phyloP scores from a whole-genome alignment of 306 rosid species.

The Quercus ilex region DNA sequence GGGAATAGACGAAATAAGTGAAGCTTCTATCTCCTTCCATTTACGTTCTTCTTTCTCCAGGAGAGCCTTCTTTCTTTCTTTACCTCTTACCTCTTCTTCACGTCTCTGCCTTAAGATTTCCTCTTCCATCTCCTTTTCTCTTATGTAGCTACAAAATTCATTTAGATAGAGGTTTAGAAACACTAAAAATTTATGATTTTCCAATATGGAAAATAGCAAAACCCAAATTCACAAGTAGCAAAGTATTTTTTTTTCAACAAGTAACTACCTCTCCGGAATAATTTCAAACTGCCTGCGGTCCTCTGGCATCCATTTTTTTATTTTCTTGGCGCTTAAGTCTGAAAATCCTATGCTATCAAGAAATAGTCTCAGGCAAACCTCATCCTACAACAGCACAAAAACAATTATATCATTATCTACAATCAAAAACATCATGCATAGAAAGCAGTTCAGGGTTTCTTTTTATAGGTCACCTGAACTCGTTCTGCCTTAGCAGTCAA shows the following conservation, averaged over 20 bases:
- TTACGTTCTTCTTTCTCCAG: slow-evolving; percentile 97
- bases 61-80: slow-evolving; percentile 96
- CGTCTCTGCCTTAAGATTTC: slow-evolving; percentile 97
- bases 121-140: slow-evolving; percentile 99
- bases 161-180: slow-evolving; percentile 22
- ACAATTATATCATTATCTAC: slow-evolving; percentile 10
- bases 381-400: slow-evolving; percentile 57
- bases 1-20: slow-evolving; percentile 90
- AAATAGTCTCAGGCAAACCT: slow-evolving; percentile 95
- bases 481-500: slow-evolving; percentile 95
- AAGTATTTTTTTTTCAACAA: neutral
- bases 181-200: neutral
- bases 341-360: slow-evolving; percentile 99
- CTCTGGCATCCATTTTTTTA: slow-evolving; percentile 99
- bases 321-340: slow-evolving; percentile 94
- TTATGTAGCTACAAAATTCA: slow-evolving; percentile 68
- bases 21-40: slow-evolving; percentile 99
- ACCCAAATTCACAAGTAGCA: neutral
- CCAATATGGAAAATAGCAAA: neutral
- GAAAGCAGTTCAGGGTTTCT: slow-evolving; percentile 12
- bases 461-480: slow-evolving; percentile 62
- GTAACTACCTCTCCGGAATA: slow-evolving; percentile 84
- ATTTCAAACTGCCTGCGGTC: slow-evolving; percentile 96
- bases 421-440: slow-evolving; percentile 6
- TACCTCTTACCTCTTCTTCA: slow-evolving; percentile 98